Conservation (phyloP, 768 basidiomycete genomes). For the Rhodotorula kratochvilovae region DNA sequence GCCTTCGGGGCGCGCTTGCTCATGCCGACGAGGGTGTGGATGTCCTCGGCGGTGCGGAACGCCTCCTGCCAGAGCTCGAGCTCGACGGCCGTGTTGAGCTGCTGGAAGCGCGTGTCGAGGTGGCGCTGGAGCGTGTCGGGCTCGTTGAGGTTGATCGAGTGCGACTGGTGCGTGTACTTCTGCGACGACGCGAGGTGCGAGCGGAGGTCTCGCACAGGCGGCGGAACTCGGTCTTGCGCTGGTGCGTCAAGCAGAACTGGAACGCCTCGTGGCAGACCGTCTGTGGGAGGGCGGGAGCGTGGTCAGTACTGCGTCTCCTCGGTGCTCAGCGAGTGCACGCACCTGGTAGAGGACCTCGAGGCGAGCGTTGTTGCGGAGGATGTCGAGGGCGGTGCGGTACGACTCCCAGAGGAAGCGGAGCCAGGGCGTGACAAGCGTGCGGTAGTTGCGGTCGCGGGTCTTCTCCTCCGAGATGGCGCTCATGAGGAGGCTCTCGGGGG, state of each 20-base stretch:
- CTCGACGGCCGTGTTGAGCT: slow-evolving; percentile 92
- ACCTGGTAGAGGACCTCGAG: slow-evolving; percentile 93
- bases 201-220: slow-evolving; percentile 93
- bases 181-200: slow-evolving; percentile 90
- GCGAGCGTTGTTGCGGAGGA: slow-evolving; percentile 89
- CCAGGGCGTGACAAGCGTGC: slow-evolving; percentile 93
- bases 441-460: slow-evolving; percentile 88
- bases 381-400: slow-evolving; percentile 90
- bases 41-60: slow-evolving; percentile 96
- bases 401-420: slow-evolving; percentile 99
- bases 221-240: slow-evolving; percentile 93
- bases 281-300: slow-evolving; percentile 49
- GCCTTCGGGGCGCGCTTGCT: slow-evolving; percentile 88
- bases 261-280: slow-evolving; percentile 96
- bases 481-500: slow-evolving; percentile 83
- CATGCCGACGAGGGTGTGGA: slow-evolving; percentile 89
- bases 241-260: slow-evolving; percentile 88
- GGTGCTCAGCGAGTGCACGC: slow-evolving; percentile 41
- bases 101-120: slow-evolving; percentile 93
- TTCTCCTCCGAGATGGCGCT: slow-evolving; percentile 85
- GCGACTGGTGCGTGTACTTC: slow-evolving; percentile 88
- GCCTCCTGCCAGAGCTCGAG: slow-evolving; percentile 99
- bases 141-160: slow-evolving; percentile 92
- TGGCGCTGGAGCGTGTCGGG: slow-evolving; percentile 90
- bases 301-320: background rate